Evolutionary conservation across 2,329 filamentous ascomycete species (phyloP), one percentile per base, ranked within the genome.

Genomic region (Claviceps arundinis): DNA sequence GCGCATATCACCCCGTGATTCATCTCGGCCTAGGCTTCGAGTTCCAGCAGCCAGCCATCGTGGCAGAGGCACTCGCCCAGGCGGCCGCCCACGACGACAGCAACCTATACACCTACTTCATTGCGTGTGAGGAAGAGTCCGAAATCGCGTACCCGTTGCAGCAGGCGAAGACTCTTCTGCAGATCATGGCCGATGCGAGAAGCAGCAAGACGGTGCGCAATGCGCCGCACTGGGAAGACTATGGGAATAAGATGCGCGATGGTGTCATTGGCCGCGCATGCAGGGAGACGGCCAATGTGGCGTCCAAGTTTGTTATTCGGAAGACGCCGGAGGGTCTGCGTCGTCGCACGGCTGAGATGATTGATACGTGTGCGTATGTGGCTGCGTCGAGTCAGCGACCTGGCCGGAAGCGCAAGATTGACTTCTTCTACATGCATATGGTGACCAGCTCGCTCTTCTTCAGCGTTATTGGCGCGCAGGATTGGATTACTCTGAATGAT

Each of bases 21-120:
- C 82, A 87, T 57, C 70, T 86, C 2, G 82, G 82, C 0, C 83
- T 85, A 53, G 84, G 79, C 1, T 62, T 87, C 45, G 83, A 87
- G 60, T 86, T 85, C 59, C 66, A 78, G 7, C 82, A 84, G 57
- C 81, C 82, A 0, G 76, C 76, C 9, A 77, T 87, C 54, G 70
- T 87, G 19, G 81, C 83, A 1, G 80, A 87, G 65, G 82, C 69
- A 0, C 74, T 87, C 11, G 82, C 84, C 0, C 76, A 85, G 64
- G 72, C 80, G 1, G 78, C 80, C 2, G 70, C 77, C 0, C 78
- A 85, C 34, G 14, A 47, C 37, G 30, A 37, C 11, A 26, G 24
- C 9, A 24, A 38, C 17, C 71, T 80, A 4, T 66, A 64, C 1
- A 53, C 64, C 0, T 71, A 77, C 47, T 72, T 85, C 17, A 19